These are phyloP conservation scores for Allantophomopsis lycopodina DNA, from an alignment of 2,329 filamentous ascomycete species.

Conservation along the genomic window DNA sequence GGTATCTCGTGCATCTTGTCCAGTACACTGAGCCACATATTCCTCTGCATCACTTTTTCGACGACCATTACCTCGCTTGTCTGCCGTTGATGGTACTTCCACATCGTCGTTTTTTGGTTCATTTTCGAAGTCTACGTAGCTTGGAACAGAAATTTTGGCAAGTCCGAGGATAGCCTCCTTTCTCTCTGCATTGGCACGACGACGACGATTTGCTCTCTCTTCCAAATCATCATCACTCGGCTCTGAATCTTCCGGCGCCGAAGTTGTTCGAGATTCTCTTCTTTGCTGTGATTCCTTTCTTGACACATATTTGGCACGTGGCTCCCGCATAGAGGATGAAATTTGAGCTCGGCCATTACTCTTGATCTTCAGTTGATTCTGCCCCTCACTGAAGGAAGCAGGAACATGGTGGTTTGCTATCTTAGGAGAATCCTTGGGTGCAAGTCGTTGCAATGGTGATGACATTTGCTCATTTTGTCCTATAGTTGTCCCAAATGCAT, in stretches of 20 bases:
- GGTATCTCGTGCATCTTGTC: constrained; percentile 11
- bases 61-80: constrained; percentile 7
- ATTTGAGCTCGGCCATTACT: no score
- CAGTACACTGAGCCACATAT: constrained; percentile 13
- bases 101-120: constrained; percentile 4
- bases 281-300: constrained; percentile 16
- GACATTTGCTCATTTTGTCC: neutral
- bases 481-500: no score
- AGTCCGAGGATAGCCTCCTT: neutral
- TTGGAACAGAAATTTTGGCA: neutral
- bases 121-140: constrained; percentile 1
- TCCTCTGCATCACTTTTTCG: constrained; percentile 8
- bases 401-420: neutral
- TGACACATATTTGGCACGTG: constrained; percentile 10
- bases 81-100: constrained; percentile 12
- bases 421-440: neutral
- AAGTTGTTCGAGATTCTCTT: constrained; percentile 3
- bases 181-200: neutral
- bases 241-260: constrained; percentile 4
- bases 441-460: neutral
- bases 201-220: neutral
- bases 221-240: constrained; percentile 8
- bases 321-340: neutral
- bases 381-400: neutral
- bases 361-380: no score